These are phyloP conservation scores for Conoideocrella luteorostrata DNA, from an alignment of 2,329 filamentous ascomycete species.

Conservation along the genomic window DNA sequence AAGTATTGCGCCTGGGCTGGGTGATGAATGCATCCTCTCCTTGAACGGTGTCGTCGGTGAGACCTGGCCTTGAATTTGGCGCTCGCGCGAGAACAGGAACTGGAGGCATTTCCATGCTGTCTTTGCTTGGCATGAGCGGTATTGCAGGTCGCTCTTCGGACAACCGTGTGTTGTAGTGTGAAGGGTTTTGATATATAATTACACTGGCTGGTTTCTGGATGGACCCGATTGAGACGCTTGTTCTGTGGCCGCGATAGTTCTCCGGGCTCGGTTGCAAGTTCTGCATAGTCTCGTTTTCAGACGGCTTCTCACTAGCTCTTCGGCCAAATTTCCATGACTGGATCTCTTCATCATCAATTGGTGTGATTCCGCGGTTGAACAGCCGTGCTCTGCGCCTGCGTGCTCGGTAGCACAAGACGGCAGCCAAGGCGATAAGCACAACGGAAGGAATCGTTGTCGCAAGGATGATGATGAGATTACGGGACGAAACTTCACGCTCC, in stretches of 20 bases:
- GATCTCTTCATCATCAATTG: constrained; percentile 60
- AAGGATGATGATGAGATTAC: constrained; percentile 37
- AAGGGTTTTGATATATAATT: constrained; percentile 43
- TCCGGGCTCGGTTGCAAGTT: constrained; percentile 6
- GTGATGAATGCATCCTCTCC: constrained; percentile 55
- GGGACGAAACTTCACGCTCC: neutral
- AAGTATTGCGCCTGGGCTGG: constrained; percentile 44
- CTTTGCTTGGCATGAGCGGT: constrained; percentile 29
- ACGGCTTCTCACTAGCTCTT: constrained; percentile 22
- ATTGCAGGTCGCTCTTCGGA: constrained; percentile 24
- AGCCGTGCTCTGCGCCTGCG: constrained; percentile 35
- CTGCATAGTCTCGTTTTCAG: neutral
- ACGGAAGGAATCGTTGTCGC: constrained; percentile 44
- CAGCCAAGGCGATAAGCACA: constrained; percentile 26
- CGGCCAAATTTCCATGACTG: constrained; percentile 51
- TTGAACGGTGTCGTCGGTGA: constrained; percentile 55
- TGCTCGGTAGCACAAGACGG: constrained; percentile 32
- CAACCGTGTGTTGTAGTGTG: constrained; percentile 12
- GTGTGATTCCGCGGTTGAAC: constrained; percentile 49
- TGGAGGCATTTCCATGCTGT: constrained; percentile 39
- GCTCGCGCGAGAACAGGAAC: constrained; percentile 51
- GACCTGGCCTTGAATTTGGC: constrained; percentile 54
- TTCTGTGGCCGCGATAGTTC: constrained; percentile 18
- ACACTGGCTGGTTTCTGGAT: constrained; percentile 44
- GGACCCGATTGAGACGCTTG: constrained; percentile 25